A percentile compares a stretch with the other conserved stretches of the same genome.
These are phyloP conservation scores for Yamadazyma buinensis DNA, from an alignment of 1,139 yeast genomes.

Conservation along the genomic window DNA sequence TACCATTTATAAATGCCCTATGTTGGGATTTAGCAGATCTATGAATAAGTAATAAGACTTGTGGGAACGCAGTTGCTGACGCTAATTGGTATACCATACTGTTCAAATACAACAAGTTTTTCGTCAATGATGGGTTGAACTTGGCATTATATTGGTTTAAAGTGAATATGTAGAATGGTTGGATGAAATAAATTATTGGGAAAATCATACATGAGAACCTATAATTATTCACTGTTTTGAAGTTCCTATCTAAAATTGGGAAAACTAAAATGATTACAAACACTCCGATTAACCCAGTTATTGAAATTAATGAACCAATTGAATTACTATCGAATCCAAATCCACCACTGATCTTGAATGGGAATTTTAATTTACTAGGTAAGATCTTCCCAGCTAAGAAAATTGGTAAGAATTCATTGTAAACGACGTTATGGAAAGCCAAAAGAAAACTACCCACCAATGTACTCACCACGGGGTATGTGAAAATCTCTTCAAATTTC, in stretches of 20 bases:
- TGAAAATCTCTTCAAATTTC: conserved; percentile 10
- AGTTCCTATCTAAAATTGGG: conserved; percentile 52
- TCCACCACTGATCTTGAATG: conserved; percentile 27
- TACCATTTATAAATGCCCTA: conserved; percentile 49
- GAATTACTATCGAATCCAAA: conserved; percentile 35
- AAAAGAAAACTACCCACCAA: conserved; percentile 11
- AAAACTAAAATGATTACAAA: conserved; percentile 47
- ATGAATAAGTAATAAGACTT: conserved; percentile 37
- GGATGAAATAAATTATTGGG: conserved; percentile 44
- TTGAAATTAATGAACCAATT: conserved; percentile 53
- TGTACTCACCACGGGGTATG: conserved; percentile 13
- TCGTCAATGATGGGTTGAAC: conserved; percentile 22
- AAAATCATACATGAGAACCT: conserved; percentile 37
- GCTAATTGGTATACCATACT: conserved; percentile 35
- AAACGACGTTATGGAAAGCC: conserved; percentile 47
- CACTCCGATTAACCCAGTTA: conserved; percentile 56
- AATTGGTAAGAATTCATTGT: conserved; percentile 57
- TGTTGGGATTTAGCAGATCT: conserved; percentile 46
- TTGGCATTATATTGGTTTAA: conserved; percentile 25
- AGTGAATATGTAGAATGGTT: conserved; percentile 51
- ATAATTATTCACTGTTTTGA: conserved; percentile 44
- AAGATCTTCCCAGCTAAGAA: conserved; percentile 49
- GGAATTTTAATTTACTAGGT: conserved; percentile 32
- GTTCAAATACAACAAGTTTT: conserved; percentile 19
- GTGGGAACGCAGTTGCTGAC: conserved; percentile 19